Percentiles rank a stretch among this genome's conserved stretches.
These are phyloP conservation scores for Zhuliangozyma parablackwelliae DNA, from an alignment of 1,139 yeast species.

Conservation along the genomic window DNA sequence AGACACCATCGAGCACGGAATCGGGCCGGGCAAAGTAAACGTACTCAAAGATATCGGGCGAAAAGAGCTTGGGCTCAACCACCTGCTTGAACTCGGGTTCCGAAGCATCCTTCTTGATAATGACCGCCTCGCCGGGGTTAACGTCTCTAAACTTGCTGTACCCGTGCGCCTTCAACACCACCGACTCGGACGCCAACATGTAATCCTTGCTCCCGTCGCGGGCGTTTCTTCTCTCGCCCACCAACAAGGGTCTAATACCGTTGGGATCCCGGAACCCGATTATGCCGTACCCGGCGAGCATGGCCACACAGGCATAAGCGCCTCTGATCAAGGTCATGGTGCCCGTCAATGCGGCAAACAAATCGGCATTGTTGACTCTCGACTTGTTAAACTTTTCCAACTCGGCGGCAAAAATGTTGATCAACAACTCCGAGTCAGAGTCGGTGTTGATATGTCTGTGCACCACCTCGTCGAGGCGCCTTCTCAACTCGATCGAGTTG, in stretches of 20 bases:
- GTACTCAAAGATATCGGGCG: constrained; percentile 96
- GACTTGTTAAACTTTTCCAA: constrained; percentile 88
- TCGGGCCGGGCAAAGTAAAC: constrained; percentile 98
- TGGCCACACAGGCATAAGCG: constrained; percentile 91
- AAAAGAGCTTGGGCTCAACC: constrained; percentile 69
- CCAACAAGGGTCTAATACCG: constrained; percentile 87
- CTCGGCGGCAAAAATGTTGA: constrained; percentile 88
- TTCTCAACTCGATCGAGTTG: constrained; percentile 71
- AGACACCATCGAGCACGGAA: constrained; percentile 89
- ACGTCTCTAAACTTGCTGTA: constrained; percentile 76
- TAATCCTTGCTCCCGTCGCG: constrained; percentile 76
- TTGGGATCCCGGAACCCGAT: constrained; percentile 97
- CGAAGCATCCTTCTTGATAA: constrained; percentile 67
- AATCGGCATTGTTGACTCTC: constrained; percentile 87
- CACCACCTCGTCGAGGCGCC: constrained; percentile 84
- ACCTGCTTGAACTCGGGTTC: constrained; percentile 84
- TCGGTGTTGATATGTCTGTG: constrained; percentile 98
- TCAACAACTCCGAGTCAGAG: constrained; percentile 85
- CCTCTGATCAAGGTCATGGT: constrained; percentile 82
- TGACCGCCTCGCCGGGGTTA: constrained; percentile 93
- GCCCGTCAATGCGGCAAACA: constrained; percentile 80
- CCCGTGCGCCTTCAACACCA: constrained; percentile 91
- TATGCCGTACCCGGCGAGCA: constrained; percentile 93
- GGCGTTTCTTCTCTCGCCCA: constrained; percentile 71
- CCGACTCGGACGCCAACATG: constrained; percentile 95